phyloP scores from a whole-genome alignment of 2,329 filamentous ascomycete genomes.

The Scedosporium apiospermum region DNA sequence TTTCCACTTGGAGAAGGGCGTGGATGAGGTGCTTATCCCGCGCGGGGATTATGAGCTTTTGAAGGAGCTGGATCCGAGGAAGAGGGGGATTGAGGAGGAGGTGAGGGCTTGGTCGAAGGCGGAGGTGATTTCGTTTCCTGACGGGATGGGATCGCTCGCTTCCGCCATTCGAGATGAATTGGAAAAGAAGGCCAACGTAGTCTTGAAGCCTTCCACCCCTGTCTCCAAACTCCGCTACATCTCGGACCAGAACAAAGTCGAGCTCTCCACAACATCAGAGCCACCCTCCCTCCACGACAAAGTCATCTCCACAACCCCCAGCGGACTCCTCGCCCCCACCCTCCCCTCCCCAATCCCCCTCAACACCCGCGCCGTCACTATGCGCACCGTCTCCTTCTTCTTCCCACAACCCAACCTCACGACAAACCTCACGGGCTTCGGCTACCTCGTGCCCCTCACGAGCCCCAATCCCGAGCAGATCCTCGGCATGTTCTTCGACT shows the following conservation, averaged over 20 bases:
- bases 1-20: conserved; percentile 9
- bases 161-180: conserved; percentile 43
- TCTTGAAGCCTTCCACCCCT: conserved; percentile 38
- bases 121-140: conserved; percentile 31
- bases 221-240: conserved; percentile 38
- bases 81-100: conserved; percentile 14
- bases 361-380: conserved; percentile 59
- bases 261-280: conserved; percentile 7
- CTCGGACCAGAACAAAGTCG: conserved; percentile 24
- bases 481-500: conserved; percentile 89
- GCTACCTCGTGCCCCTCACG: conserved; percentile 79
- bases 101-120: conserved; percentile 7
- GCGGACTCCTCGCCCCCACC: conserved; percentile 27
- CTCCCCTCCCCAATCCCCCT: conserved; percentile 33
- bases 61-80: conserved; percentile 18
- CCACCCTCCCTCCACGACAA: conserved; percentile 33
- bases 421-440: conserved; percentile 60
- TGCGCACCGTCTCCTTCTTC: conserved; percentile 90
- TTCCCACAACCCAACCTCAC: conserved; percentile 58
- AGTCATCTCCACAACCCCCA: conserved; percentile 56
- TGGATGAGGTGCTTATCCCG: conserved; percentile 16
- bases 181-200: conserved; percentile 45
- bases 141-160: conserved; percentile 55
- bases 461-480: conserved; percentile 73
- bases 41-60: conserved; percentile 19